Percentiles rank a stretch among this genome's conserved stretches.
These are phyloP conservation scores for Hypericum perforatum DNA, from an alignment of 345 rosid species.

Conservation along the genomic window DNA sequence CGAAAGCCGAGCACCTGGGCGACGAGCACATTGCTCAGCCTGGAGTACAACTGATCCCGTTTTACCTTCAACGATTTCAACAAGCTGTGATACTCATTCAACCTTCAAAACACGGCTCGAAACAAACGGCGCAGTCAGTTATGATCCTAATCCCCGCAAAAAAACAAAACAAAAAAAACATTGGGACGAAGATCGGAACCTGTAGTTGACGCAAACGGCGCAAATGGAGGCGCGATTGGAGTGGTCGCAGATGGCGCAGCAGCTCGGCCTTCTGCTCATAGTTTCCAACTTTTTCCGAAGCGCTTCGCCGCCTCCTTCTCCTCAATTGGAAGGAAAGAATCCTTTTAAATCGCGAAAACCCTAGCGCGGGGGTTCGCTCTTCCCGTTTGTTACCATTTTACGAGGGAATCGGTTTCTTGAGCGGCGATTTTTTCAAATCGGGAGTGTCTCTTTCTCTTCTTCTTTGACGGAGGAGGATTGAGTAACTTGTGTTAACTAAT, in stretches of 20 bases:
- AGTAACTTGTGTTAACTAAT: too few relatives aligned
- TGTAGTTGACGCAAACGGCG: conserved; percentile 65
- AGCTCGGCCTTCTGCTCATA: conserved; percentile 14
- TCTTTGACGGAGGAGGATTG: too few relatives aligned
- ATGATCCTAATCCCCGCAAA: not conserved
- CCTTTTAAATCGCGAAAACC: too few relatives aligned
- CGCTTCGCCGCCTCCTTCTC: too few relatives aligned
- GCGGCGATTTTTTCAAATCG: too few relatives aligned
- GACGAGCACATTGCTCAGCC: conserved; percentile 50
- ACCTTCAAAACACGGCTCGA: conserved; percentile 24
- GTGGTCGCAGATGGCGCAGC: conserved; percentile 64
- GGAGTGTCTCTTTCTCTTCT: too few relatives aligned
- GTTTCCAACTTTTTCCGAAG: too few relatives aligned
- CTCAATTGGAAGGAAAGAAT: too few relatives aligned
- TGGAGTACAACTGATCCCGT: conserved; percentile 44
- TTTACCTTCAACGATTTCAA: conserved; percentile 52
- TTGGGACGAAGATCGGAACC: conserved; percentile 26
- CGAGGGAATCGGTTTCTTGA: too few relatives aligned
- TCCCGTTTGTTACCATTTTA: too few relatives aligned
- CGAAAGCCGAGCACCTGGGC: conserved; percentile 46
- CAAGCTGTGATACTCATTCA: conserved; percentile 45
- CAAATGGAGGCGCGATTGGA: conserved; percentile 75
- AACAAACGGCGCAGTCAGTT: not conserved
- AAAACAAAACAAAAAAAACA: not conserved
- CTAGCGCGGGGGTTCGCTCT: too few relatives aligned